Evolutionary conservation across 2,329 filamentous ascomycete genomes (phyloP).

Genomic region (Fonsecaea monophora): DNA sequence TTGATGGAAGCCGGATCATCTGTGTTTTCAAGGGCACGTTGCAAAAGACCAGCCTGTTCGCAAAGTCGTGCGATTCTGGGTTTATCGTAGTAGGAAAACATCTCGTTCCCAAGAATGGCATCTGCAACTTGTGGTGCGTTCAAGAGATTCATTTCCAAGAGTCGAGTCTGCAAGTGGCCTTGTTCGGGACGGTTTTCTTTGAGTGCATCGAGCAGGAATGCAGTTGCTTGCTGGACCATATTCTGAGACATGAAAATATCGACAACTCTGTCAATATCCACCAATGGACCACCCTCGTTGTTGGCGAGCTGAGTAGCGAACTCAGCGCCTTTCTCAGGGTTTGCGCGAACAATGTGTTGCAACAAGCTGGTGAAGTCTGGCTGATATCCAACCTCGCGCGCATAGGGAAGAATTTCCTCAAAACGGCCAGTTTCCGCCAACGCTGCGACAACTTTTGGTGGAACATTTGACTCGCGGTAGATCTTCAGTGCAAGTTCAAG

Average conservation of each 20-base stretch:
- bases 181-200: conserved; percentile 96
- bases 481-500: conserved; percentile 84
- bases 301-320: conserved; percentile 93
- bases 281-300: conserved; percentile 81
- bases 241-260: conserved; percentile 98
- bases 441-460: conserved; percentile 92
- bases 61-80: conserved; percentile 85
- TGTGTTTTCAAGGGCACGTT: conserved; percentile 91
- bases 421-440: conserved; percentile 96
- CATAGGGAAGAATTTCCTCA: conserved; percentile 93
- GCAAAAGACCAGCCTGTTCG: conserved; percentile 86
- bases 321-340: conserved; percentile 91
- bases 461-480: conserved; percentile 87
- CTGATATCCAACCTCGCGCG: conserved; percentile 81
- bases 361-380: conserved; percentile 94
- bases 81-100: conserved; percentile 98
- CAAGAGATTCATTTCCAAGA: conserved; percentile 97
- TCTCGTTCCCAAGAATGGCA: conserved; percentile 95
- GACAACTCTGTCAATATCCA: conserved; percentile 92
- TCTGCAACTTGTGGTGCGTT: conserved; percentile 97
- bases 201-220: conserved; percentile 94
- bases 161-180: conserved; percentile 87
- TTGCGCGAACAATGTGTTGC: conserved; percentile 88
- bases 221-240: conserved; percentile 96
- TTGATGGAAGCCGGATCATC: conserved; percentile 90